These are phyloP conservation scores for Aristolochia fimbriata DNA, from an alignment of 164 flowering plant genomes.

Conservation along the genomic window DNA sequence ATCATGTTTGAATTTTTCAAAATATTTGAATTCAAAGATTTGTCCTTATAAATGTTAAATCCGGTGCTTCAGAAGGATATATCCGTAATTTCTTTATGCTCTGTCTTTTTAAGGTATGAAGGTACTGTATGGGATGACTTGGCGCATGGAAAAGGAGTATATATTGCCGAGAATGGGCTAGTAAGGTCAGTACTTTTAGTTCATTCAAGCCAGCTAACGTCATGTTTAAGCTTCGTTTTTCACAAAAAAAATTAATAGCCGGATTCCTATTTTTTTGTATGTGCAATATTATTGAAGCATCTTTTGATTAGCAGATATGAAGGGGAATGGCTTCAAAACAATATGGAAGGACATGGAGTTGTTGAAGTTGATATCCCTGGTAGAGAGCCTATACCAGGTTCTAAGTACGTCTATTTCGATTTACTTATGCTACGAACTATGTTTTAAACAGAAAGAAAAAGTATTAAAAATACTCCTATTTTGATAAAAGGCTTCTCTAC, in stretches of 20 bases:
- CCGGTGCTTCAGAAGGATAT: no score
- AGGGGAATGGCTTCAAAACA: slow-evolving; percentile 94
- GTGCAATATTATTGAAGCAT: neutral
- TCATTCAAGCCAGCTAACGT: neutral
- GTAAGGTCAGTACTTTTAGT: slow-evolving; percentile 50
- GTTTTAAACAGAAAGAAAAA: neutral
- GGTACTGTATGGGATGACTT: slow-evolving; percentile 96
- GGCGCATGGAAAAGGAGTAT: slow-evolving; percentile 96
- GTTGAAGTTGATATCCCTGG: slow-evolving; percentile 87
- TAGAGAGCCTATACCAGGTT: slow-evolving; percentile 80
- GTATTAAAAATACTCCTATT: no score
- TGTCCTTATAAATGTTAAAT: no score
- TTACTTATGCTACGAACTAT: neutral
- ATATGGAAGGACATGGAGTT: slow-evolving; percentile 94
- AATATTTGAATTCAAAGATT: no score
- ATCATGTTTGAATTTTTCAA: no score
- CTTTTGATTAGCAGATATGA: slow-evolving; percentile 51
- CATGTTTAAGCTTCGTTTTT: neutral
- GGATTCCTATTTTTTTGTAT: neutral
- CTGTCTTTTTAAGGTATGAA: slow-evolving; percentile 53
- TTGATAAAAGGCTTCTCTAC: no score
- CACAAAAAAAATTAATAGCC: neutral
- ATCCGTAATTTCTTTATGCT: neutral
- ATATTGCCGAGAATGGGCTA: slow-evolving; percentile 60
- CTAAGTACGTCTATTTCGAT: slow-evolving; percentile 49